Percentiles rank a stretch among this genome's conserved stretches.
Conservation (phyloP, 306 rosid species). For the Casuarina equisetifolia region DNA sequence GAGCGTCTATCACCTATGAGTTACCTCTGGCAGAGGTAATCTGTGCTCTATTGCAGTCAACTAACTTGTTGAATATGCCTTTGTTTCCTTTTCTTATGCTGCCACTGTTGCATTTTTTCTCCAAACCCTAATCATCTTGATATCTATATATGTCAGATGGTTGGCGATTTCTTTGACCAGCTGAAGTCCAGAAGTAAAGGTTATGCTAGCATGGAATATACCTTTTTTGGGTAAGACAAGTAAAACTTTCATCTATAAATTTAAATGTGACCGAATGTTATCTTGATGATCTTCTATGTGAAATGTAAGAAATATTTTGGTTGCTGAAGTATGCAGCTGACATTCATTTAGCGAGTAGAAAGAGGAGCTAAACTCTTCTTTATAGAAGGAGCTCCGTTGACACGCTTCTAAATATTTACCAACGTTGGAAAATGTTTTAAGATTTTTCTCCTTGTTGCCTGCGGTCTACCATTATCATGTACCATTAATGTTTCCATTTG, state of each 20-base stretch:
- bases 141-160: slow-evolving; percentile 44
- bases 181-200: slow-evolving; percentile 96
- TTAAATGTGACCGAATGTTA: neutral
- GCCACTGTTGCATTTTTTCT: neutral
- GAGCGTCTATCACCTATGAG: slow-evolving; percentile 76
- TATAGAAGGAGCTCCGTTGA: neutral
- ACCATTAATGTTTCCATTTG: neutral
- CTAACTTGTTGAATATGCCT: neutral
- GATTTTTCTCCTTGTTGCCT: neutral
- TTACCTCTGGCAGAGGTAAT: slow-evolving; percentile 85
- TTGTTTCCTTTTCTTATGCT: neutral
- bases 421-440: neutral
- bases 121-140: neutral
- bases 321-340: neutral
- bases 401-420: neutral
- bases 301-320: neutral
- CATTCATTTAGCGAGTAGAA: neutral
- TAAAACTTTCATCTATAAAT: neutral
- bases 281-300: neutral
- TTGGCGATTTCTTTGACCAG: slow-evolving; percentile 96
- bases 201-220: slow-evolving; percentile 96
- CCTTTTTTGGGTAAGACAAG: slow-evolving; percentile 59
- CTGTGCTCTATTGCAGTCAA: slow-evolving; percentile 17
- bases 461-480: neutral
- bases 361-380: neutral